phyloP scores from a whole-genome alignment of 2,329 filamentous ascomycete genomes.

The Penicillium sp. region DNA sequence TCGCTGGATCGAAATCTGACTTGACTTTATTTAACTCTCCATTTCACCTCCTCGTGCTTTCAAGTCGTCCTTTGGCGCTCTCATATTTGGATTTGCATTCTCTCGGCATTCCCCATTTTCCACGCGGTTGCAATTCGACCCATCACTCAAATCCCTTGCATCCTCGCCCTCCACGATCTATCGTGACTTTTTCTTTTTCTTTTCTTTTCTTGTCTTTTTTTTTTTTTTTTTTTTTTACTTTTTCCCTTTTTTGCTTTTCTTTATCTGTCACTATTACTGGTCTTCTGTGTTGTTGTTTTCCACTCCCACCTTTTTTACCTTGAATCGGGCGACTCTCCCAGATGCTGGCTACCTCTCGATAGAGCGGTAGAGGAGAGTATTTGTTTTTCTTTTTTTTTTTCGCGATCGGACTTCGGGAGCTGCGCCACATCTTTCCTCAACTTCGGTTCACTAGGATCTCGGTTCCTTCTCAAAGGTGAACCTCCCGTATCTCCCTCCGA shows the following conservation, averaged over 20 bases:
- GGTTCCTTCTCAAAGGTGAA: conserved; percentile 3
- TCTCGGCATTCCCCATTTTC: conserved; percentile 20
- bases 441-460: conserved; percentile 9
- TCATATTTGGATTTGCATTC: conserved; percentile 25
- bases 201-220: conserved; percentile 4
- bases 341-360: neutral
- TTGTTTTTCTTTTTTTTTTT: conserved; percentile 1
- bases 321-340: neutral
- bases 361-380: neutral
- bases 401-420: conserved; percentile 7
- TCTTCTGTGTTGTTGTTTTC: too few species aligned
- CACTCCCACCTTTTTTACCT: neutral
- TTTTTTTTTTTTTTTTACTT: conserved; percentile 1
- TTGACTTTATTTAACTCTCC: conserved; percentile 19
- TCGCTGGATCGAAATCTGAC: conserved; percentile 17
- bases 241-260: neutral
- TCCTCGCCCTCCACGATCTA: conserved; percentile 22
- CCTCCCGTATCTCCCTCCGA: conserved; percentile 7
- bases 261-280: neutral
- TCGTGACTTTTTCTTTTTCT: conserved; percentile 10
- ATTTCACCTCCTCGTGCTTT: conserved; percentile 1
- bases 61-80: neutral
- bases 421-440: neutral
- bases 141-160: conserved; percentile 30
- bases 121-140: conserved; percentile 31